phyloP scores from a whole-genome alignment of 768 basidiomycete genomes.

The Boletales sp. region DNA sequence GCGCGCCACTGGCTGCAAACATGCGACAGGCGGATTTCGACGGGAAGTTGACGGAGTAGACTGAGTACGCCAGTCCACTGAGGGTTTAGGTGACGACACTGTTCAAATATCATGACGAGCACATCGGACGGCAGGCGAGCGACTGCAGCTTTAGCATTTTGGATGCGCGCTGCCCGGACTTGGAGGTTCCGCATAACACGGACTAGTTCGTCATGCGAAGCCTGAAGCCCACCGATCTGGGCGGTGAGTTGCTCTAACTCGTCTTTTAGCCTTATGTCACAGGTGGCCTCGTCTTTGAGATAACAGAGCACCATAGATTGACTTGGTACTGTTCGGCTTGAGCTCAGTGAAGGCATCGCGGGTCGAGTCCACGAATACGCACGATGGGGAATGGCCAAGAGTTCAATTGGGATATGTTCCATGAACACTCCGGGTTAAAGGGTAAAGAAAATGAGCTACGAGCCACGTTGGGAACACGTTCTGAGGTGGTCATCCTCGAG shows the following conservation, averaged over 20 bases:
- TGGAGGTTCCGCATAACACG: slow-evolving; percentile 25
- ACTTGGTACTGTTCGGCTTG: slow-evolving; percentile 4
- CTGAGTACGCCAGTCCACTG: slow-evolving; percentile 32
- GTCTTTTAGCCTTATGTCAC: slow-evolving; percentile 8
- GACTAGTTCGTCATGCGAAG: slow-evolving; percentile 27
- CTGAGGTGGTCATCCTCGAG: slow-evolving; percentile 4
- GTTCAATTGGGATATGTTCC: slow-evolving; percentile 19
- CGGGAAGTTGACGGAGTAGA: slow-evolving; percentile 30
- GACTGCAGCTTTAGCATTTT: slow-evolving; percentile 26
- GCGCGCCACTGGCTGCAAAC: slow-evolving; percentile 33
- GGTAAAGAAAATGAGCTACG: slow-evolving; percentile 13
- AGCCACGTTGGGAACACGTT: slow-evolving; percentile 31
- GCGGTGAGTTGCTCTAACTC: slow-evolving; percentile 25
- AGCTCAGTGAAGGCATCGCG: slow-evolving; percentile 3
- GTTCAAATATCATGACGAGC: slow-evolving; percentile 31
- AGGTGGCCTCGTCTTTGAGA: slow-evolving; percentile 15
- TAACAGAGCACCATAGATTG: slow-evolving; percentile 24
- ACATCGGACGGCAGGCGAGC: slow-evolving; percentile 30
- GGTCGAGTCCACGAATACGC: slow-evolving; percentile 4
- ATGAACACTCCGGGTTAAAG: slow-evolving; percentile 24
- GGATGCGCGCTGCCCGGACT: slow-evolving; percentile 29
- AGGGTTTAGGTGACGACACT: slow-evolving; percentile 28
- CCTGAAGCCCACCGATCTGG: slow-evolving; percentile 25
- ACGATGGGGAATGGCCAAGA: slow-evolving; percentile 19
- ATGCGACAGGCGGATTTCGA: slow-evolving; percentile 33